These are phyloP conservation scores for Casuarina cunninghamiana DNA, from an alignment of 306 rosid species.

Conservation along the genomic window DNA sequence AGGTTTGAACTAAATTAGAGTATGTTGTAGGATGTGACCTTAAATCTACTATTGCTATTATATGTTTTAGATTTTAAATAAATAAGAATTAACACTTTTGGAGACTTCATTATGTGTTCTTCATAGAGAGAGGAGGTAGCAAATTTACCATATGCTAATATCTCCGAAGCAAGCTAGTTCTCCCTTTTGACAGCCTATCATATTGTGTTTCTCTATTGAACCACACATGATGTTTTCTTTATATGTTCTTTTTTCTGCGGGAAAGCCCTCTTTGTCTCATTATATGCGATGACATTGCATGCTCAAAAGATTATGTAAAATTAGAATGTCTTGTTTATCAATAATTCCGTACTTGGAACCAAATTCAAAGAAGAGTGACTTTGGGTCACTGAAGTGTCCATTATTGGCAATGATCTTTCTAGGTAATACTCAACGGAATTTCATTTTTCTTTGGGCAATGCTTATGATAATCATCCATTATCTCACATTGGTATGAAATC, in stretches of 20 bases:
- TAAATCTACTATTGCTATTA: too few species aligned
- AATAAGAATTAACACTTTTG: too few species aligned
- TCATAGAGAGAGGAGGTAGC: too few species aligned
- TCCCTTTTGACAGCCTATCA: too few species aligned
- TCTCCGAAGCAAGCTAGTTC: too few species aligned
- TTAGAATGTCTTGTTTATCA: not conserved
- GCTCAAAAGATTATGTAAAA: not conserved
- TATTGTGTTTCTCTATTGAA: too few species aligned
- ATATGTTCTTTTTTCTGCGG: slow-evolving; percentile 16
- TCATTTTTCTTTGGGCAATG: not conserved
- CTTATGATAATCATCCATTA: not conserved
- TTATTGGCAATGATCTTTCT: slow-evolving; percentile 1
- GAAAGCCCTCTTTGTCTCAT: slow-evolving; percentile 2
- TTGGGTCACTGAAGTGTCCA: not conserved
- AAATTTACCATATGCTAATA: too few species aligned
- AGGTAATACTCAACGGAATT: not conserved
- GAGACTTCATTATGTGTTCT: too few species aligned
- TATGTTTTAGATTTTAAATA: too few species aligned
- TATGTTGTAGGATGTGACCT: too few species aligned
- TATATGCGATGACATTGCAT: not conserved
- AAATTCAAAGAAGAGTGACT: slow-evolving; percentile 8
- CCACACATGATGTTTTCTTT: not conserved
- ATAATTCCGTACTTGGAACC: slow-evolving; percentile 1
- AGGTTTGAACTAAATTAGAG: too few species aligned
- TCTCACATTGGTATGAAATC: not conserved